Conservation (phyloP, 805 yeast species). For the Teunomyces tritomae region DNA sequence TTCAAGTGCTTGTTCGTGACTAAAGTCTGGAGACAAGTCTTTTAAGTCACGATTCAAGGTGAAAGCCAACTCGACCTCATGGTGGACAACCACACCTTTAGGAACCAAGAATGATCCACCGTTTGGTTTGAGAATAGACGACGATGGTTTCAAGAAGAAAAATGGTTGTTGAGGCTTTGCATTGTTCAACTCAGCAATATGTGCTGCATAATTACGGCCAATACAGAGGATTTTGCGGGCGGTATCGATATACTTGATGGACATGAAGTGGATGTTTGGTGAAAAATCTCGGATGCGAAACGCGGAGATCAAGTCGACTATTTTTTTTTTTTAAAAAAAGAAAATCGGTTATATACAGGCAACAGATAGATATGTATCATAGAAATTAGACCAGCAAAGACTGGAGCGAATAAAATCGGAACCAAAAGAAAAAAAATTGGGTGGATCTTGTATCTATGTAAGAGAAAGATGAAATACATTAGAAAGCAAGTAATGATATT, state of each 20-base stretch:
- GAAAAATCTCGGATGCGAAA: conserved; percentile 3
- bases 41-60: conserved; percentile 62
- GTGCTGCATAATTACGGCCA: conserved; percentile 97
- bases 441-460: too few species aligned
- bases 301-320: not conserved
- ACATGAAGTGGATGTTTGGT: conserved; percentile 9
- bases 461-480: too few species aligned
- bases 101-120: conserved; percentile 84
- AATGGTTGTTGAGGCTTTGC: conserved; percentile 82
- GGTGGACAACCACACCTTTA: conserved; percentile 74
- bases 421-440: too few species aligned
- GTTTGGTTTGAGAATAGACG: conserved; percentile 59
- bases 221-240: conserved; percentile 87
- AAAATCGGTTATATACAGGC: too few species aligned
- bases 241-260: conserved; percentile 48
- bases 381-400: too few species aligned
- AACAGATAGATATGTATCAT: too few species aligned
- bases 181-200: conserved; percentile 85
- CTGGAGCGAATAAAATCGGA: too few species aligned
- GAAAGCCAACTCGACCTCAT: conserved; percentile 90
- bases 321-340: too few species aligned
- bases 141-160: conserved; percentile 86
- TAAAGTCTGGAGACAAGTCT: conserved; percentile 58
- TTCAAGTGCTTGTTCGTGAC: conserved; percentile 66
- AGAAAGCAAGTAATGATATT: too few species aligned